phyloP scores from a whole-genome alignment of 345 rosid genomes.

The Camelina hispida region DNA sequence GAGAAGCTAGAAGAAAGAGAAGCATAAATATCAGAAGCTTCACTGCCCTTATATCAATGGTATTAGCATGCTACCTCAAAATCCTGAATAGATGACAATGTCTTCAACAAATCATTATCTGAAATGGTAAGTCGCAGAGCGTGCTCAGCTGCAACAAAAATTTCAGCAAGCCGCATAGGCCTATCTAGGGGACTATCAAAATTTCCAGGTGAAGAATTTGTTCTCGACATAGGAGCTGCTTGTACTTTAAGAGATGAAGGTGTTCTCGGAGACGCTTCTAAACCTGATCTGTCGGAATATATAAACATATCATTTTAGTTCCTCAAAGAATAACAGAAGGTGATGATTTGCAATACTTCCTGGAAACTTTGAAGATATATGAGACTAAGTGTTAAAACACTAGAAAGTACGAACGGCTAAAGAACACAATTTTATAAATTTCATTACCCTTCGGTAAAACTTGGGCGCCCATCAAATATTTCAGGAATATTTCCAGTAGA shows the following conservation, averaged over 20 bases:
- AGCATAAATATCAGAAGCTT: conserved; percentile 17
- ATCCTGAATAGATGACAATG: conserved; percentile 77
- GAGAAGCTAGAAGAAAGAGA: conserved; percentile 16
- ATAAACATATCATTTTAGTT: conserved; percentile 46
- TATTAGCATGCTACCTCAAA: conserved; percentile 70
- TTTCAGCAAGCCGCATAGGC: conserved; percentile 98
- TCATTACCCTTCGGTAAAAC: conserved; percentile 74
- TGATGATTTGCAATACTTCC: conserved; percentile 30
- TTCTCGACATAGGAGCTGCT: conserved; percentile 61
- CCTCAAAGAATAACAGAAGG: conserved; percentile 25
- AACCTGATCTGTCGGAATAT: conserved; percentile 69
- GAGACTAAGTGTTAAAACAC: conserved; percentile 20
- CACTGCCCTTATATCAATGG: conserved; percentile 19
- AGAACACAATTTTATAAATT: conserved; percentile 19
- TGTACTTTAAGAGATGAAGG: conserved; percentile 55
- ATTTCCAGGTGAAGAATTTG: conserved; percentile 83
- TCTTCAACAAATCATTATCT: conserved; percentile 65
- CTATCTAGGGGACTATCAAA: conserved; percentile 82
- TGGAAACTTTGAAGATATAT: conserved; percentile 7
- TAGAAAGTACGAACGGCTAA: conserved; percentile 26
- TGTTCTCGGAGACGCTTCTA: conserved; percentile 57
- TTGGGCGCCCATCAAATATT: conserved; percentile 63
- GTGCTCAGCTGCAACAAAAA: conserved; percentile 93
- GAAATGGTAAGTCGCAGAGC: conserved; percentile 79
- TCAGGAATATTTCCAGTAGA: conserved; percentile 90